These are phyloP conservation scores for Didymella segeticola DNA, from an alignment of 2,329 filamentous ascomycete species.

Conservation along the genomic window DNA sequence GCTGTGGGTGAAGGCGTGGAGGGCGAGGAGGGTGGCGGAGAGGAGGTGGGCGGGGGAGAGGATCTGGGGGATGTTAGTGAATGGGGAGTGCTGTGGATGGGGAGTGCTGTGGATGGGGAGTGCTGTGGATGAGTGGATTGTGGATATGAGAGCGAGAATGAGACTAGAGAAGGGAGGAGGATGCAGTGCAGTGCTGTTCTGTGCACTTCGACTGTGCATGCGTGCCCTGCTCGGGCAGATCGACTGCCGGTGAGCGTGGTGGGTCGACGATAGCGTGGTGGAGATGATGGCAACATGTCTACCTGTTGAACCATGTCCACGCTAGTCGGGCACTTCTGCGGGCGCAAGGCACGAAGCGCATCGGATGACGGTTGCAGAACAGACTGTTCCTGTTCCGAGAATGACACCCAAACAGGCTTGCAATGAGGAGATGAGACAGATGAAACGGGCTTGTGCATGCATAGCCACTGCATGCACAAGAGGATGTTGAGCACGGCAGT, in stretches of 20 bases:
- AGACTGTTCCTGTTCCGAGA: not conserved
- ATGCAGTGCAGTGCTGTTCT: not conserved
- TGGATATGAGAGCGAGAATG: not conserved
- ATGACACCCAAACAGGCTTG: too few species aligned
- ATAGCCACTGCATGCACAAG: too few species aligned
- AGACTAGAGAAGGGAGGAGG: too few species aligned
- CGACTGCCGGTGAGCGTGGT: too few species aligned
- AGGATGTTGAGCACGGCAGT: not conserved
- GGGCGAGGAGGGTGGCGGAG: slow-evolving; percentile 77
- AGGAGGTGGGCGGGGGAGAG: slow-evolving; percentile 76
- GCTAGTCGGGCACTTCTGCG: not conserved
- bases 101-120: not conserved
- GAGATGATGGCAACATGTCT: too few species aligned
- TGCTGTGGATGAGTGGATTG: not conserved
- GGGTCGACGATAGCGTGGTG: too few species aligned
- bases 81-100: not conserved
- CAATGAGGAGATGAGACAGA: not conserved
- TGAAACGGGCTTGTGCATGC: not conserved
- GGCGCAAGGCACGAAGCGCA: not conserved
- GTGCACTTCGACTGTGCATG: not conserved
- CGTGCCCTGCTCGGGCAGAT: not conserved
- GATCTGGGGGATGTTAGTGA: slow-evolving; percentile 57
- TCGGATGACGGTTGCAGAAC: not conserved
- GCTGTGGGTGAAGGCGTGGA: slow-evolving; percentile 67
- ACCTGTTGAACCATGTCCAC: too few species aligned